Base-by-base conservation (phyloP, 257 asterid genomes). In the Handroanthus guayacan region DNA sequence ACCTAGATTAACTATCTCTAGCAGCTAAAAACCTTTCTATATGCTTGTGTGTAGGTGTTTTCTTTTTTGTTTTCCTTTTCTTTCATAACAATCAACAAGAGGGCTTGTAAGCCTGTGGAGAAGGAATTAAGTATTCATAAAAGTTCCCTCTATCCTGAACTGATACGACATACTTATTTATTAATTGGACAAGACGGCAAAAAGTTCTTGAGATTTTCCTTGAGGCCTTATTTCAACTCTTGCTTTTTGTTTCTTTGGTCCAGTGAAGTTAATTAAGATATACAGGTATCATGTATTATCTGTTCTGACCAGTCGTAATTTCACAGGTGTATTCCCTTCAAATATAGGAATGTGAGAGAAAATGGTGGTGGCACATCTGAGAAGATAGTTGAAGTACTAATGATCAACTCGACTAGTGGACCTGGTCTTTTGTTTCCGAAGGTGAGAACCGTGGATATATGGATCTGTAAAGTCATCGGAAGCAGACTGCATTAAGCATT, bases 361-460 rank as follows among this genome's bases (percentile, higher is more conserved):
- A 78, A 86, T 72, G 89, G 84, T 3, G 86, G 80, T 74, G 92
- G 79, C 52, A 1, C 76, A n/a, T 61, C 91, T 16, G 77, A 83
- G 75, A 85, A 84, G 80, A 80, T 78, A 54, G 79, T 91, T 64
- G 97, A 91, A 81, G 98, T 93, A 34, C 82, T 93, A 68, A 93
- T 93, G 98, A 93, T 93, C 85, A 93, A 84, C 80, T 93, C 98
- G 76, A 86, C 88, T 63, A 89, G 98, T 72, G 98, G 98, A 60
- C 96, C 97, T 79, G 98, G 98, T 77, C 98, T 93, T 77, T 88
- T 93, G 10, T 93, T 93, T 80, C 98, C 98, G 3, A 93, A 93
- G 97, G 98, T 93, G 82, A 81, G 86, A 72, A 48, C 69, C 58
- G 10, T 82, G 56, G 70, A 52, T 54, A 50, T 13, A 57, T 65